phyloP scores from a whole-genome alignment of 306 rosid species.

The Cucumis melo region DNA sequence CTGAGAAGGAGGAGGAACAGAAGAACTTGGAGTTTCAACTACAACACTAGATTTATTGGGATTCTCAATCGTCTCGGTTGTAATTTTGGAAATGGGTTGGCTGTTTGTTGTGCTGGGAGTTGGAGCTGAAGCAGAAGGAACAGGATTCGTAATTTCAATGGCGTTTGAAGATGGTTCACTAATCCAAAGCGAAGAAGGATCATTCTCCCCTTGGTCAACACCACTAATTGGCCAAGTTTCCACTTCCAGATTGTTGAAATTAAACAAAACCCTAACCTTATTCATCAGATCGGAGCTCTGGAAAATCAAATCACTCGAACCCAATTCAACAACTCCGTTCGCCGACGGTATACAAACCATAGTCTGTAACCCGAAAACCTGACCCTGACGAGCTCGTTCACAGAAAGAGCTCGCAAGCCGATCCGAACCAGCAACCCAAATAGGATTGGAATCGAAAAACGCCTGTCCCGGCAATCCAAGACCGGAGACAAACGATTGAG shows the following conservation, averaged over 20 bases:
- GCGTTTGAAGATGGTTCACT: slow-evolving; percentile 31
- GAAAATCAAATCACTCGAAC: slow-evolving; percentile 58
- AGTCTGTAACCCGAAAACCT: slow-evolving; percentile 55
- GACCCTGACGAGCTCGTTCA: slow-evolving; percentile 68
- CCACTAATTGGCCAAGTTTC: slow-evolving; percentile 49
- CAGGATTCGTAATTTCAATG: slow-evolving; percentile 23
- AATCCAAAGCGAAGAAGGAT: slow-evolving; percentile 74
- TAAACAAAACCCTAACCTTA: slow-evolving; percentile 52
- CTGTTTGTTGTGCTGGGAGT: slow-evolving; percentile 18
- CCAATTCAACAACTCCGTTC: slow-evolving; percentile 79
- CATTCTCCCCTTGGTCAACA: slow-evolving; percentile 66
- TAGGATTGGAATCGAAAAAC: slow-evolving; percentile 34
- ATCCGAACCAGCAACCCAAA: slow-evolving; percentile 57
- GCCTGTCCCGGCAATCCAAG: slow-evolving; percentile 65
- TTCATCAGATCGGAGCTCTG: slow-evolving; percentile 70
- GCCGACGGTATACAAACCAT: slow-evolving; percentile 58
- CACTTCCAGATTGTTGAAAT: slow-evolving; percentile 47
- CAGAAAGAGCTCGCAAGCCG: slow-evolving; percentile 31
- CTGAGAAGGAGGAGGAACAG: slow-evolving; percentile 36
- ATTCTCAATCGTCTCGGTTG: slow-evolving; percentile 21
- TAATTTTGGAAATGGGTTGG: not conserved
- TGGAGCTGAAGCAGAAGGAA: slow-evolving; percentile 13
- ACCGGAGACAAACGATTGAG: slow-evolving; percentile 65
- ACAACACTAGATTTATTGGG: slow-evolving; percentile 32
- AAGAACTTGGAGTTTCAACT: slow-evolving; percentile 40